phyloP scores from a whole-genome alignment of 2,329 filamentous ascomycete genomes.

The Aspergillus transmontanensis region DNA sequence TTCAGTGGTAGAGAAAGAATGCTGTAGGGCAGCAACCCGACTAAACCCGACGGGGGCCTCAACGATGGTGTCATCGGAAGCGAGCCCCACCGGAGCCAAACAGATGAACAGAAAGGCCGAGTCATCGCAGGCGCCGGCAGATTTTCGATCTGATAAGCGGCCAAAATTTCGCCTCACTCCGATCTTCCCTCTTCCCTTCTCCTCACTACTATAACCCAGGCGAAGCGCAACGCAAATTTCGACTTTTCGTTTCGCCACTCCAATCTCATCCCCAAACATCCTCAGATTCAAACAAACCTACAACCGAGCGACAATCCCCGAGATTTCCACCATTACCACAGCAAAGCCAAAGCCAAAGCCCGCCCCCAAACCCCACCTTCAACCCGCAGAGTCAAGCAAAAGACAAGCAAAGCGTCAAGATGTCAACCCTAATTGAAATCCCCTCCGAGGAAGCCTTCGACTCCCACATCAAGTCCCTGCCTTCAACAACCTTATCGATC shows the following conservation, averaged over 20 bases:
- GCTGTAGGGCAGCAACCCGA: neutral
- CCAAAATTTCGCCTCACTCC: constrained; percentile 25
- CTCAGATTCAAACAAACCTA: neutral
- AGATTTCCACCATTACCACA: neutral
- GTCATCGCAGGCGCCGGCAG: neutral
- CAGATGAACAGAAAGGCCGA: neutral
- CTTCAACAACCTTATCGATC: constrained; percentile 72
- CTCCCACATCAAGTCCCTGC: constrained; percentile 65
- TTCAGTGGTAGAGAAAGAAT: too few relatives aligned
- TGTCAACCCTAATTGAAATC: constrained; percentile 80
- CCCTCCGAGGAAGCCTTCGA: constrained; percentile 73
- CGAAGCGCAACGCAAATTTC: neutral
- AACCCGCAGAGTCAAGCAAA: constrained; percentile 1
- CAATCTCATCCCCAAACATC: neutral
- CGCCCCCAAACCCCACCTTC: neutral
- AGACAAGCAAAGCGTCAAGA: constrained; percentile 39
- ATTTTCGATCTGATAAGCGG: constrained; percentile 36
- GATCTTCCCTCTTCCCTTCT: constrained; percentile 16
- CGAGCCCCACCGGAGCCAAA: neutral
- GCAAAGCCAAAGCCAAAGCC: neutral
- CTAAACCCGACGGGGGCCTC: neutral
- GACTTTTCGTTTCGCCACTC: neutral
- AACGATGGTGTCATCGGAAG: neutral
- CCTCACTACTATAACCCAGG: neutral
- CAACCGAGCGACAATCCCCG: neutral